These are phyloP conservation scores for Maudiozyma pseudohumilis DNA, from an alignment of 805 yeast genomes.

Conservation along the genomic window DNA sequence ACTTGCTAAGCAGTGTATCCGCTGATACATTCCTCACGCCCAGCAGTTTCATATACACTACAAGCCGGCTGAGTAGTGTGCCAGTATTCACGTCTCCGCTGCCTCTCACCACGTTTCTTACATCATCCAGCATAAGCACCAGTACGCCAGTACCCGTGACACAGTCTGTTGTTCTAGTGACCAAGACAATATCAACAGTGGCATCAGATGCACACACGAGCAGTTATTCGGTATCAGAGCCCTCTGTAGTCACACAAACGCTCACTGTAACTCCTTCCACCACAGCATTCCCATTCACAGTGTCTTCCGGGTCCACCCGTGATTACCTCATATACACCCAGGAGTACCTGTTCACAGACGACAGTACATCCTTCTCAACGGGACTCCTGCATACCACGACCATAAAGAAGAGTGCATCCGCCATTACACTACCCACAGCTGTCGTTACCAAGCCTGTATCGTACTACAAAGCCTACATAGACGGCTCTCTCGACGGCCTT, in stretches of 20 bases:
- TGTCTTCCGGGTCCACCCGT: constrained; percentile 5
- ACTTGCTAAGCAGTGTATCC: too few relatives aligned
- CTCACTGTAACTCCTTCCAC: neutral
- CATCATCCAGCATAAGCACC: too few relatives aligned
- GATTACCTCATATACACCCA: constrained; percentile 12
- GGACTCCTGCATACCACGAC: constrained; percentile 7
- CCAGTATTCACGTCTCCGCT: too few relatives aligned
- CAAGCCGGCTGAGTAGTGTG: too few relatives aligned
- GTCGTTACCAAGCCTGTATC: constrained; percentile 2
- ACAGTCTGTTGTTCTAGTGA: neutral
- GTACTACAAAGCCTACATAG: constrained; percentile 3
- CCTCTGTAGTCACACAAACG: constrained; percentile 1
- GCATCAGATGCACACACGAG: neutral
- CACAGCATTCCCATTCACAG: constrained; percentile 6
- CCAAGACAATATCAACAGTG: neutral
- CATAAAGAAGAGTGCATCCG: neutral
- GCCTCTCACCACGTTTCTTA: too few relatives aligned
- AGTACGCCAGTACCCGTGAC: too few relatives aligned
- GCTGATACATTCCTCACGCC: too few relatives aligned
- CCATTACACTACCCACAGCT: neutral
- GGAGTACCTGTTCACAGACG: constrained; percentile 11
- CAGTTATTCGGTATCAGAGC: neutral
- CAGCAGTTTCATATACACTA: too few relatives aligned
- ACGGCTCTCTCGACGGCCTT: constrained; percentile 1
- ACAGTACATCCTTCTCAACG: constrained; percentile 12